phyloP scores from a whole-genome alignment of 1,284 basidiomycete species.

The Ceratobasidium sp. region DNA sequence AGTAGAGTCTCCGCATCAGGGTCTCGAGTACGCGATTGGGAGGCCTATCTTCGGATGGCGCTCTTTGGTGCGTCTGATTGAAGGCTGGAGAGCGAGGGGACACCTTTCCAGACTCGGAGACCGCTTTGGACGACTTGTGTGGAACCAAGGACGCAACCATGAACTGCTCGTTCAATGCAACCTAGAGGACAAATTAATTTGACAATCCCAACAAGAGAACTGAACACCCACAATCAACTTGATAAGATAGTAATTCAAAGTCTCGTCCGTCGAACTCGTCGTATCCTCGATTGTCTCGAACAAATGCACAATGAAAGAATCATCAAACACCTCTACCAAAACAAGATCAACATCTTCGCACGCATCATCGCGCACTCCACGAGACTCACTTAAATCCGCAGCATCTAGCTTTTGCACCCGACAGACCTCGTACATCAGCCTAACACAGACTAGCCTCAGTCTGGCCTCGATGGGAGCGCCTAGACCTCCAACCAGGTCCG shows the following conservation, averaged over 20 bases:
- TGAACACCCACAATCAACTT: slow-evolving; percentile 77
- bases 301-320: slow-evolving; percentile 85
- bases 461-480: slow-evolving; percentile 75
- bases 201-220: background rate
- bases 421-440: slow-evolving; percentile 88
- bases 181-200: slow-evolving; percentile 53
- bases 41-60: slow-evolving; percentile 1
- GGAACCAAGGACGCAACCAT: slow-evolving; percentile 74
- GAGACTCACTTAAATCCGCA: slow-evolving; percentile 72
- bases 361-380: slow-evolving; percentile 34
- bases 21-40: slow-evolving; percentile 83
- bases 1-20: slow-evolving; percentile 80
- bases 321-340: slow-evolving; percentile 73
- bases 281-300: slow-evolving; percentile 96
- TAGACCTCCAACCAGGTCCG: slow-evolving; percentile 57
- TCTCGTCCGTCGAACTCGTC: slow-evolving; percentile 84
- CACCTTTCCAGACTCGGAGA: slow-evolving; percentile 2
- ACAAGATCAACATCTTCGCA: slow-evolving; percentile 6
- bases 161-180: slow-evolving; percentile 97
- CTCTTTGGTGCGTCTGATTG: slow-evolving; percentile 34
- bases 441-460: slow-evolving; percentile 72
- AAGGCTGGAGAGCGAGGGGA: background rate
- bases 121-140: slow-evolving; percentile 39
- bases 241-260: slow-evolving; percentile 92
- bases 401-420: slow-evolving; percentile 82